These are phyloP conservation scores for Paramecium caudatum DNA, from an alignment of 73 alveolate species.

Conservation along the genomic window DNA sequence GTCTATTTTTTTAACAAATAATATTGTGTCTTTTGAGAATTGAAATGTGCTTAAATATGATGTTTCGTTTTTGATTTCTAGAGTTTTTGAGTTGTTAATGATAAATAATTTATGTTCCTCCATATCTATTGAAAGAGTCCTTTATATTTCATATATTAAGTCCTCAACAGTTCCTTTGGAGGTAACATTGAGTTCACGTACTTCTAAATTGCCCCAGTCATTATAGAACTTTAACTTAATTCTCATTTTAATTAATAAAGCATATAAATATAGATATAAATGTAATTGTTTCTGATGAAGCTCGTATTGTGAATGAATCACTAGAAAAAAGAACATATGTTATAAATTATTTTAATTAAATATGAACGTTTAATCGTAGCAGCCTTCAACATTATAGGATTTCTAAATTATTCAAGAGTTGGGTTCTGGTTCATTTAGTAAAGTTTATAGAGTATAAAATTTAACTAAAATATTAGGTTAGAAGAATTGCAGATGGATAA, in stretches of 20 bases:
- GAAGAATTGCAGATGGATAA: slow-evolving; percentile 72
- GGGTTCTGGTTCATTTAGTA: slow-evolving; percentile 79
- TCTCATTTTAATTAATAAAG: slow-evolving; percentile 44
- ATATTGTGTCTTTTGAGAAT: neutral
- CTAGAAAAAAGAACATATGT: too few species aligned
- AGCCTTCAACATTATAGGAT: slow-evolving; percentile 65
- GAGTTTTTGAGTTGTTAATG: neutral
- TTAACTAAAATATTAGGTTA: slow-evolving; percentile 34
- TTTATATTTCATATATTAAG: neutral
- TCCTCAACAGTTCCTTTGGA: slow-evolving; percentile 33
- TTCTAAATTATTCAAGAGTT: slow-evolving; percentile 73
- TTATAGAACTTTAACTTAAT: slow-evolving; percentile 13
- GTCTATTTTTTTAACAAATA: slow-evolving; percentile 8
- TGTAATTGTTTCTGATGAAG: too few species aligned
- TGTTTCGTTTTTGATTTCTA: neutral
- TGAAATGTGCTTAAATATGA: neutral
- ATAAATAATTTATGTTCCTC: neutral
- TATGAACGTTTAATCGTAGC: slow-evolving; percentile 64
- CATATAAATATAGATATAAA: too few species aligned
- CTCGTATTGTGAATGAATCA: too few species aligned
- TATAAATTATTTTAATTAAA: slow-evolving; percentile 45
- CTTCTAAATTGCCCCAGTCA: slow-evolving; percentile 28
- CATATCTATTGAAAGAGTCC: neutral
- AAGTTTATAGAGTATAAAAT: slow-evolving; percentile 68
- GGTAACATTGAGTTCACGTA: neutral